Conservation (phyloP, 2,329 filamentous ascomycete genomes). For the Macrophomina phaseolina region DNA sequence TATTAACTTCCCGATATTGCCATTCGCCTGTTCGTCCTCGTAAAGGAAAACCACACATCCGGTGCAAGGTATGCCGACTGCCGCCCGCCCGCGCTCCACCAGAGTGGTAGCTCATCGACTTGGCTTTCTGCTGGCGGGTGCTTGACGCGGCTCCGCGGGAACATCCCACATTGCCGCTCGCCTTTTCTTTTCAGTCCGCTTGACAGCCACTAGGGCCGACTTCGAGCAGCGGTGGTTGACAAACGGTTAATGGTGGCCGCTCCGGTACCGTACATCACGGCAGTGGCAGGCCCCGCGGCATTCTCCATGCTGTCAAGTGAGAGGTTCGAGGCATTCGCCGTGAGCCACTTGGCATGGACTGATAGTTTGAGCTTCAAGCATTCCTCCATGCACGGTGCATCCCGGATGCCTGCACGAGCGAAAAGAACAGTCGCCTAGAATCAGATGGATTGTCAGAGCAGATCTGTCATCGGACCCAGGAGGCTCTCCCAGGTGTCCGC, state of each 20-base stretch:
- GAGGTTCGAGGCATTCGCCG: conserved; percentile 1
- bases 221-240: background rate
- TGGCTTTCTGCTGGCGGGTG: conserved; percentile 20
- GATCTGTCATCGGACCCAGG: background rate
- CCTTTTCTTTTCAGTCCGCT: background rate
- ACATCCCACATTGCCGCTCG: background rate
- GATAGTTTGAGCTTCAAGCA: conserved; percentile 7
- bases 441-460: background rate
- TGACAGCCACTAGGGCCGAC: background rate
- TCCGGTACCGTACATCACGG: background rate
- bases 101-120: conserved; percentile 23
- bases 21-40: background rate
- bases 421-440: background rate
- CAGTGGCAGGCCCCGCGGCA: conserved; percentile 7
- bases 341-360: background rate
- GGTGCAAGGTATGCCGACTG: conserved; percentile 3
- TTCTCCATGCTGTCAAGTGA: conserved; percentile 8
- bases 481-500: conserved; percentile 1
- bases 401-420: background rate
- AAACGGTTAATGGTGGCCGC: conserved; percentile 19
- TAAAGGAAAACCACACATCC: background rate
- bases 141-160: conserved; percentile 7
- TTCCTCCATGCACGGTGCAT: background rate
- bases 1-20: conserved; percentile 11
- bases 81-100: conserved; percentile 21